phyloP scores from a whole-genome alignment of 2,329 filamentous ascomycete genomes.

The Tricladium varicosporioides region DNA sequence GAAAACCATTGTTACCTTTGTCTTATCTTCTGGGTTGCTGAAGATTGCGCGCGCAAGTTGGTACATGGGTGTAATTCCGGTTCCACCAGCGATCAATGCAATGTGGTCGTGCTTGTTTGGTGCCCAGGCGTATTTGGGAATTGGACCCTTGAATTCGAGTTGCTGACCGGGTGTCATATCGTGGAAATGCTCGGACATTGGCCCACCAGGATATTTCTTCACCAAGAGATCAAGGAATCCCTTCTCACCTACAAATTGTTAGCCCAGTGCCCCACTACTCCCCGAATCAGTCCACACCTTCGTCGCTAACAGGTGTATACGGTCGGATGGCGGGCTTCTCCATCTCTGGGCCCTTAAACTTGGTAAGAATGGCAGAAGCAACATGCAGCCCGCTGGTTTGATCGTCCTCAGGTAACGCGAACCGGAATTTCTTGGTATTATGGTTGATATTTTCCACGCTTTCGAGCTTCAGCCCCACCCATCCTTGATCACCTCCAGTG shows the following conservation, averaged over 20 bases:
- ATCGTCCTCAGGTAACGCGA: slow-evolving; percentile 80
- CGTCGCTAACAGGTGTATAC: slow-evolving; percentile 89
- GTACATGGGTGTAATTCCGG: slow-evolving; percentile 97
- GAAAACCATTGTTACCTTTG: slow-evolving; percentile 93
- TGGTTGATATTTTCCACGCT: slow-evolving; percentile 79
- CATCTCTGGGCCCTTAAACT: slow-evolving; percentile 79
- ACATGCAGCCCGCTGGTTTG: slow-evolving; percentile 79
- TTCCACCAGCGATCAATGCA: slow-evolving; percentile 86
- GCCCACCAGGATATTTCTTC: slow-evolving; percentile 86
- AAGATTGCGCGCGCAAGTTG: slow-evolving; percentile 90
- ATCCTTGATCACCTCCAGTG: slow-evolving; percentile 86
- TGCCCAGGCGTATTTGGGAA: slow-evolving; percentile 89
- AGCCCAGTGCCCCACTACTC: slow-evolving; percentile 7
- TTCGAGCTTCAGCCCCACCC: slow-evolving; percentile 76
- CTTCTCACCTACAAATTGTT: slow-evolving; percentile 54
- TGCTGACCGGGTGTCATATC: slow-evolving; percentile 76
- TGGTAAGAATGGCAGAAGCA: slow-evolving; percentile 86
- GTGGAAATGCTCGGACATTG: slow-evolving; percentile 90
- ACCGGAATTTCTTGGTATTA: slow-evolving; percentile 92
- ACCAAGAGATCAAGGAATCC: slow-evolving; percentile 87
- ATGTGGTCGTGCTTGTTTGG: slow-evolving; percentile 93
- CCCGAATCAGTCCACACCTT: slow-evolving; percentile 51
- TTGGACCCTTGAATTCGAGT: slow-evolving; percentile 90
- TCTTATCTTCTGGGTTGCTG: slow-evolving; percentile 94
- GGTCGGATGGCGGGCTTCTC: slow-evolving; percentile 87